Percentiles rank a stretch among this genome's conserved stretches.
These are phyloP conservation scores for Alternaria infectoria DNA, from an alignment of 2,329 filamentous ascomycete species.

Conservation along the genomic window DNA sequence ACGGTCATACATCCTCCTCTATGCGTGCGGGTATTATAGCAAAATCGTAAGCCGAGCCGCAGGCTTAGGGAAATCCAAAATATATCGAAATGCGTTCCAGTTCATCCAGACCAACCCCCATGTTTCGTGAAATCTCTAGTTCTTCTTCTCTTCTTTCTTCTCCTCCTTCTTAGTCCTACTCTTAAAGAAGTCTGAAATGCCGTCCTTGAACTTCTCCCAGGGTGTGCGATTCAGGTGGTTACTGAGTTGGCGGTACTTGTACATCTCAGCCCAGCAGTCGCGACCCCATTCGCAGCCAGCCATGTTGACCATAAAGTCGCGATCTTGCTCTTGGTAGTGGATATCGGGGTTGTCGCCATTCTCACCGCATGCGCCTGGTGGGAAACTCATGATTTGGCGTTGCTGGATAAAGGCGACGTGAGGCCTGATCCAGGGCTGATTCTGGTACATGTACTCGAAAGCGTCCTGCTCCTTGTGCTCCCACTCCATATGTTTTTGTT, in stretches of 20 bases:
- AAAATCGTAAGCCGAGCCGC: conserved; percentile 13
- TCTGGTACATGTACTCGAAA: conserved; percentile 86
- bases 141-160: conserved; percentile 24
- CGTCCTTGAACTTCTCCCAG: conserved; percentile 72
- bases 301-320: conserved; percentile 98
- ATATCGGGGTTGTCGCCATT: conserved; percentile 75
- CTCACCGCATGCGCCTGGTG: conserved; percentile 84
- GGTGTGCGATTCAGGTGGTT: conserved; percentile 83
- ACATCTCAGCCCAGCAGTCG: conserved; percentile 98
- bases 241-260: conserved; percentile 89
- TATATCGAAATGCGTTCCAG: conserved; percentile 8
- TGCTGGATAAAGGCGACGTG: conserved; percentile 90
- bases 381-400: conserved; percentile 93
- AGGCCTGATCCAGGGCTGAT: conserved; percentile 90
- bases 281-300: conserved; percentile 96
- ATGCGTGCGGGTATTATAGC: conserved; percentile 16
- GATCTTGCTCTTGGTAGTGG: conserved; percentile 84
- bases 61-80: conserved; percentile 15
- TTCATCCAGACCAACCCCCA: conserved; percentile 1
- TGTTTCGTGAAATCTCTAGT: conserved; percentile 2
- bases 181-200: conserved; percentile 50
- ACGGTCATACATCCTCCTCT: conserved; percentile 10
- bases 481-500: conserved; percentile 99
- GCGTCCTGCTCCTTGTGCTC: conserved; percentile 98
- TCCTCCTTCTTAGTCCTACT: conserved; percentile 33